phyloP scores from a whole-genome alignment of 495 filamentous ascomycete genomes.

The Bombardia bombarda region DNA sequence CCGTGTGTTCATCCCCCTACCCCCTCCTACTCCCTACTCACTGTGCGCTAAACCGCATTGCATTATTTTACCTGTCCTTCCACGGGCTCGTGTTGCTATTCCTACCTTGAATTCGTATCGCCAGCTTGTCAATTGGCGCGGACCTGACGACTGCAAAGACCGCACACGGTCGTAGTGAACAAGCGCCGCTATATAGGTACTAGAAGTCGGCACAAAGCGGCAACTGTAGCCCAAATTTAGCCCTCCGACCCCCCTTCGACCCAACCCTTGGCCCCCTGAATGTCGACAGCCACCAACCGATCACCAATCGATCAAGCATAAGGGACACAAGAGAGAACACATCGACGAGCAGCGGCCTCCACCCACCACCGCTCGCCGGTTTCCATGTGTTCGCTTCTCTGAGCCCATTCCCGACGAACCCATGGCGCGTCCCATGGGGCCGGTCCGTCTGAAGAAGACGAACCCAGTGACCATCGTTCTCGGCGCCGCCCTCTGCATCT shows the following conservation, averaged over 20 bases:
- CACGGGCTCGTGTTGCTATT: background rate
- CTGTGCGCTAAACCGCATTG: conserved; percentile 8
- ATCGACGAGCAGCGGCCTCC: too few relatives aligned
- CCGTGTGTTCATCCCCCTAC: too few relatives aligned
- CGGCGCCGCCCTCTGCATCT: conserved; percentile 41
- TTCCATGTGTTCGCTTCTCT: conserved; percentile 17
- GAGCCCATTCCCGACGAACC: conserved; percentile 13
- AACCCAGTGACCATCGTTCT: conserved; percentile 43
- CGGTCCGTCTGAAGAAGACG: conserved; percentile 48
- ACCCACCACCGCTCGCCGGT: too few relatives aligned
- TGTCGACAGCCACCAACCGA: too few relatives aligned
- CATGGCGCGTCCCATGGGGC: conserved; percentile 47
- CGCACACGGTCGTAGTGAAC: background rate
- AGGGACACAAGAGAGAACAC: too few relatives aligned
- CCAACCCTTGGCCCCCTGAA: too few relatives aligned
- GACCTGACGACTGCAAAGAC: conserved; percentile 1
- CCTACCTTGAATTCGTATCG: background rate
- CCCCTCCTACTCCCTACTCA: background rate
- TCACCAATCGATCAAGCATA: too few relatives aligned
- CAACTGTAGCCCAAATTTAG: too few relatives aligned
- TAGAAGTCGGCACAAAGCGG: too few relatives aligned
- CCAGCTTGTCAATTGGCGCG: conserved; percentile 5
- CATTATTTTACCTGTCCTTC: conserved; percentile 18
- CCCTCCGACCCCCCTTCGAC: too few relatives aligned
- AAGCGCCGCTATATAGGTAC: too few relatives aligned